These are phyloP conservation scores for Colletotrichum sp. DNA, from an alignment of 2,329 filamentous ascomycete genomes.

Conservation along the genomic window DNA sequence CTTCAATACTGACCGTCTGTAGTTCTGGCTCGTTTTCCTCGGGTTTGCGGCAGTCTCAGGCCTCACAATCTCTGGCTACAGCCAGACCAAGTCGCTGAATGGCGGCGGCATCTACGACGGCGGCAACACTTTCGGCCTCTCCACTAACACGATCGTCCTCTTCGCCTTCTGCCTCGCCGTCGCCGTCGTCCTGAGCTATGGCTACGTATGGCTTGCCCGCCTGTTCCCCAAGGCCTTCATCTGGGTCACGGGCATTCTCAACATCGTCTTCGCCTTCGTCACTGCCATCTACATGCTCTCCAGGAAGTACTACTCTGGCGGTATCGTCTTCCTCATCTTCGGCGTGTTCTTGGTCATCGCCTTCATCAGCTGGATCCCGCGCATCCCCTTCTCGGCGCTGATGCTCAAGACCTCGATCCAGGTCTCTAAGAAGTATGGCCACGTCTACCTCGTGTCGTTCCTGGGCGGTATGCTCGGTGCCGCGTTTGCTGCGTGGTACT, in stretches of 20 bases:
- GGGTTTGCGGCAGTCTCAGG: conserved; percentile 81
- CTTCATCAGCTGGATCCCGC: conserved; percentile 87
- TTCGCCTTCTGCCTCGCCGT: conserved; percentile 80
- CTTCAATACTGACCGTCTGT: neutral
- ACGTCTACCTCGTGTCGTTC: conserved; percentile 87
- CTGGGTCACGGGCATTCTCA: conserved; percentile 89
- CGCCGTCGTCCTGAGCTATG: conserved; percentile 76
- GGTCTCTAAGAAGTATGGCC: conserved; percentile 81
- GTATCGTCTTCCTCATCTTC: conserved; percentile 87
- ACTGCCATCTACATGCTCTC: conserved; percentile 88
- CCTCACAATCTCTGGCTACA: conserved; percentile 77
- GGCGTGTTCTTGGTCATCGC: conserved; percentile 79
- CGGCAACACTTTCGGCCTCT: conserved; percentile 68
- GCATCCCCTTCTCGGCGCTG: conserved; percentile 89
- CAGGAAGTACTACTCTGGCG: conserved; percentile 78
- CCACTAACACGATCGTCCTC: conserved; percentile 85
- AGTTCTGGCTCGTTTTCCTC: conserved; percentile 73
- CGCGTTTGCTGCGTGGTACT: conserved; percentile 84
- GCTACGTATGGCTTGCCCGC: conserved; percentile 78
- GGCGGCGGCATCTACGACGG: conserved; percentile 78
- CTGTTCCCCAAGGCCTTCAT: conserved; percentile 89
- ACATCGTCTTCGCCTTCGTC: conserved; percentile 83
- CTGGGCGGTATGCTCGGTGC: conserved; percentile 79
- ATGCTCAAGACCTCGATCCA: conserved; percentile 90
- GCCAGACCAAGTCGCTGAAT: conserved; percentile 64